Percentiles rank a stretch among this genome's conserved stretches.
phyloP scores from a whole-genome alignment of 2,329 filamentous ascomycete species.

The Epichloe aotearoae region DNA sequence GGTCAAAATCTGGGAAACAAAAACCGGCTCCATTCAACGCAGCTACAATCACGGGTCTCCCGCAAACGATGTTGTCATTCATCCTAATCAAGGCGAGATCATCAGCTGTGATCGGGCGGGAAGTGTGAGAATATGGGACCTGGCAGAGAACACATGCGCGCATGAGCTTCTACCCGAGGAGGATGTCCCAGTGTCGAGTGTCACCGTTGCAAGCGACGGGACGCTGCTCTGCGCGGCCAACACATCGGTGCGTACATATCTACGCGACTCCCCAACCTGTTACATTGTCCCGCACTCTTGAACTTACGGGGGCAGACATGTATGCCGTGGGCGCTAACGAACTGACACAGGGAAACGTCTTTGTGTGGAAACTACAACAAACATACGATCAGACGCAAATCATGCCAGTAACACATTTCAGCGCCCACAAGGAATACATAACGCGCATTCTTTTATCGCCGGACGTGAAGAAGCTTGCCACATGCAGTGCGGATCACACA shows the following conservation, averaged over 20 bases:
- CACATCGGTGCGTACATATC: conserved; percentile 50
- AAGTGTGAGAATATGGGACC: conserved; percentile 89
- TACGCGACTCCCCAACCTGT: too few relatives aligned
- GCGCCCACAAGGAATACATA: conserved; percentile 83
- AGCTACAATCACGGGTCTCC: conserved; percentile 84
- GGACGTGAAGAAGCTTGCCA: conserved; percentile 87
- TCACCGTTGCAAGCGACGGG: conserved; percentile 91
- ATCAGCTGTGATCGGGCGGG: conserved; percentile 91
- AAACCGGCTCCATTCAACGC: conserved; percentile 67
- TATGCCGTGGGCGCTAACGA: background rate
- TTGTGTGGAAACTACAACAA: conserved; percentile 90
- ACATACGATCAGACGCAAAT: conserved; percentile 71
- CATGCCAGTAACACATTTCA: conserved; percentile 77
- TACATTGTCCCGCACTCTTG: background rate
- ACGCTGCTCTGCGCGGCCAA: conserved; percentile 88
- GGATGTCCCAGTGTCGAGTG: conserved; percentile 83
- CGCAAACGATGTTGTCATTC: conserved; percentile 97
- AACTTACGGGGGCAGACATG: too few relatives aligned
- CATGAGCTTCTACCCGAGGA: conserved; percentile 95
- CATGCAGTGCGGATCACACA: conserved; percentile 84
- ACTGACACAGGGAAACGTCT: conserved; percentile 74
- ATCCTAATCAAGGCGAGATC: conserved; percentile 95
- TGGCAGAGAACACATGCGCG: conserved; percentile 92
- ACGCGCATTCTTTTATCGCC: conserved; percentile 84
- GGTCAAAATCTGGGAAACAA: conserved; percentile 94